Evolutionary conservation across 2,329 filamentous ascomycete species (phyloP), one percentile per base, ranked within the genome.

Genomic region (Fusarium sp.): DNA sequence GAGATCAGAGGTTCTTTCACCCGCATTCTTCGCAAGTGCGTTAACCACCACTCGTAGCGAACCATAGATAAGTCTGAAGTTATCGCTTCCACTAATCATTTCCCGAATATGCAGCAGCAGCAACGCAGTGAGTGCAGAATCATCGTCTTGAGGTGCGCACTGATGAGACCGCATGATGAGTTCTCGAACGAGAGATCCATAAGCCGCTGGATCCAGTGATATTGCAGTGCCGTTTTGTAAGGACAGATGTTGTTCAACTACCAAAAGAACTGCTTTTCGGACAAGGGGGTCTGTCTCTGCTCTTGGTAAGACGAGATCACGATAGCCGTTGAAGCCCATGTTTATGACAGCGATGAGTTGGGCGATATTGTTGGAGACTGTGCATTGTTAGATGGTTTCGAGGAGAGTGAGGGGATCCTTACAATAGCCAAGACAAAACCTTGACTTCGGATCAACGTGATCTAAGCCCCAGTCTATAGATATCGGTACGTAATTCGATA

Each of bases 51-150:
- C 70, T 2, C 73, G 44, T 0, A 75, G 8, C 1, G 73, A 74
- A 1, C 73, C 73, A 23, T 75, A 75, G 1, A 76, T 64, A 2
- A 74, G 69, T 8, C 61, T 61, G 5, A 75, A 75, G 14, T 75
- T 75, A n/a, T 75, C 73, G 4, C 73, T 73, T 1, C 73, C 73
- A 10, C 73, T 75, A 2, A 75, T 76, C 71, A 75, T 75, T 42
- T 75, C 73, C 4, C 73, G 58, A 14, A 75, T 72, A 19, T 75
- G 73, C 2, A 75, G n/a, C 0, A 75, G 21, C 3, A 75, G 63
- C 18, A 75, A 33, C 3, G 72, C 71, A 3, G 73, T 76, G 0
- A 75, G 72, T 7, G 73, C 73, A 1, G 73, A 76, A 25, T 74
- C 73, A 5, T 75, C 73, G 7, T 75, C 60, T 18, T 75, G 73